Evolutionary conservation across 768 basidiomycete genomes (phyloP).

Genomic region (Cyclocybe aegerita): DNA sequence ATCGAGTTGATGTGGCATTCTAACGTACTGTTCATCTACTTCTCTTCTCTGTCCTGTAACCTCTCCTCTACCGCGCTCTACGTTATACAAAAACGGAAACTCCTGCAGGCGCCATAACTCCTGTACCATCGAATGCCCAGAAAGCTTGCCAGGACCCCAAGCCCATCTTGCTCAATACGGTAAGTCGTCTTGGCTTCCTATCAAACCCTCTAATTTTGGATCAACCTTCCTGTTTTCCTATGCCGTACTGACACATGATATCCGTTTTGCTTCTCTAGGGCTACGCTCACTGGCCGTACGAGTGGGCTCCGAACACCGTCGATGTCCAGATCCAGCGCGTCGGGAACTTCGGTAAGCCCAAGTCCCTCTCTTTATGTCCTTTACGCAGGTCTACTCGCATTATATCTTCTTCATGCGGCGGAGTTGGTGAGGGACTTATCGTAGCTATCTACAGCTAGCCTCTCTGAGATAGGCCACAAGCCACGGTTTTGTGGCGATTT

Average conservation of each 20-base stretch:
- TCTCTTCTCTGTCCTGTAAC: background rate
- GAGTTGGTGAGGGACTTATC: background rate
- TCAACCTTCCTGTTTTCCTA: constrained; percentile 9
- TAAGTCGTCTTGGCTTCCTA: constrained; percentile 26
- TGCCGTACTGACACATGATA: constrained; percentile 7
- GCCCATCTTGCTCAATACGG: constrained; percentile 76
- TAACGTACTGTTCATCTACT: constrained; percentile 2
- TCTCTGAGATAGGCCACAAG: too few species aligned
- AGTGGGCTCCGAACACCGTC: constrained; percentile 73
- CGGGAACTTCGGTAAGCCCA: constrained; percentile 58
- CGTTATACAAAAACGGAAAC: background rate
- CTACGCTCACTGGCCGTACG: constrained; percentile 63
- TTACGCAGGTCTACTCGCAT: background rate
- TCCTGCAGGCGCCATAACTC: constrained; percentile 56
- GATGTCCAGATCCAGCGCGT: constrained; percentile 77
- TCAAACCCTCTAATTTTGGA: too few species aligned
- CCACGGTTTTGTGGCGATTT: background rate
- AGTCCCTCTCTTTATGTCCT: constrained; percentile 3
- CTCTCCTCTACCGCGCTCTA: background rate
- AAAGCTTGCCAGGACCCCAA: constrained; percentile 74
- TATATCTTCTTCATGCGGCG: background rate
- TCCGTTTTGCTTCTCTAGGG: constrained; percentile 41
- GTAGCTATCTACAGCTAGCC: background rate
- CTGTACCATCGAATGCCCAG: constrained; percentile 60
- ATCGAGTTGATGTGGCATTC: background rate